These are phyloP conservation scores for Gentiana macrophylla DNA, from an alignment of 257 asterid species.

Conservation along the genomic window DNA sequence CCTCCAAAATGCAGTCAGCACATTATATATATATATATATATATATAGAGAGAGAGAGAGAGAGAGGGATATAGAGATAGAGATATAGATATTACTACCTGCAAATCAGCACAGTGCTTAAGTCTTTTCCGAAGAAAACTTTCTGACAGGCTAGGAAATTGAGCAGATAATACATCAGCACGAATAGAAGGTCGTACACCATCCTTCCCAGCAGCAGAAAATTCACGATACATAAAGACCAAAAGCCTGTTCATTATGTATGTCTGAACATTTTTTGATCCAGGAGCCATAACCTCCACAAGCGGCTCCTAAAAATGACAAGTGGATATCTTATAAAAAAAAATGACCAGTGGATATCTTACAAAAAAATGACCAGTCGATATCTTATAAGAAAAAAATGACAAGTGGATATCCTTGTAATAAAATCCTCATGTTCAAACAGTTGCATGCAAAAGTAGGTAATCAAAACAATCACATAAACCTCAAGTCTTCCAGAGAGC, in stretches of 20 bases:
- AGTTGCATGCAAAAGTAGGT: not conserved
- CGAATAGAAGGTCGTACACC: slow-evolving; percentile 75
- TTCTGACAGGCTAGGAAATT: slow-evolving; percentile 76
- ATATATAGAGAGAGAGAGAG: no score
- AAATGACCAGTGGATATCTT: no score
- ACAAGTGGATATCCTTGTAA: no score
- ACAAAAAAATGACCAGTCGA: no score
- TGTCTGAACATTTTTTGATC: slow-evolving; percentile 70
- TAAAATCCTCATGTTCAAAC: no score
- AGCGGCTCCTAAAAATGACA: slow-evolving; percentile 70
- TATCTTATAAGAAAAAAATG: no score
- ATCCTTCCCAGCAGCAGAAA: slow-evolving; percentile 70
- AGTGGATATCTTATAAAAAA: not conserved
- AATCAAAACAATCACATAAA: not conserved
- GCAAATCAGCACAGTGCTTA: slow-evolving; percentile 79
- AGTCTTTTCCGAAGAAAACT: slow-evolving; percentile 75
- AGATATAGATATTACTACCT: slow-evolving; percentile 34
- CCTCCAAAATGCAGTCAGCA: no score
- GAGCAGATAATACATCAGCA: slow-evolving; percentile 66
- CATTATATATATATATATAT: no score
- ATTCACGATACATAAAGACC: slow-evolving; percentile 86
- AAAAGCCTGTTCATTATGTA: slow-evolving; percentile 83
- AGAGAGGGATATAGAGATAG: not conserved
- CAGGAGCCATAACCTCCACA: slow-evolving; percentile 93
- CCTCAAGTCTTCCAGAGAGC: no score